These are phyloP conservation scores for Pinguiococcus pyrenoidosus DNA, from an alignment of 108 stramenopile species.

Conservation along the genomic window DNA sequence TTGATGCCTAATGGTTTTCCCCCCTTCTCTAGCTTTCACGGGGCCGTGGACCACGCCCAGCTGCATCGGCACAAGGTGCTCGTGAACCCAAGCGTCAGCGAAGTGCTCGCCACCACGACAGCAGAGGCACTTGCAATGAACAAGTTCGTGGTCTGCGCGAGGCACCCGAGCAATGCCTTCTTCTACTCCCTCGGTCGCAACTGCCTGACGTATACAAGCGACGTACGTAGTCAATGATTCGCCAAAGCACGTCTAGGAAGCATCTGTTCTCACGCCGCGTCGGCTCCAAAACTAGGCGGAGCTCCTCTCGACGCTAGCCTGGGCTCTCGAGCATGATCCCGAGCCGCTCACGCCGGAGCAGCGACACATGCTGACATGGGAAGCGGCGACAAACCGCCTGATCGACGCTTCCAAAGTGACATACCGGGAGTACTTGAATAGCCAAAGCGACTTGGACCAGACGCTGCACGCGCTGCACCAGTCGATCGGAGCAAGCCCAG, in stretches of 20 bases:
- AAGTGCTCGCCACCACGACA: constrained; percentile 72
- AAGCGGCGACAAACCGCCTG: constrained; percentile 64
- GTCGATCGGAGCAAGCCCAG: too few species aligned
- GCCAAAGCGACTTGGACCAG: too few species aligned
- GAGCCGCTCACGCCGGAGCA: constrained; percentile 55
- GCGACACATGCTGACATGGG: constrained; percentile 55
- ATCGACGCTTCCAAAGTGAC: constrained; percentile 48
- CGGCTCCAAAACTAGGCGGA: constrained; percentile 60
- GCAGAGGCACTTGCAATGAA: constrained; percentile 84
- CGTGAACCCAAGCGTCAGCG: constrained; percentile 64
- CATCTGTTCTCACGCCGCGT: too few species aligned
- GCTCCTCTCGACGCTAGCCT: constrained; percentile 48
- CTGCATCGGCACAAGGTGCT: constrained; percentile 42
- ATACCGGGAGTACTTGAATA: too few species aligned
- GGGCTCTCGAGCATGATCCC: constrained; percentile 52
- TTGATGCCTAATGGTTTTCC: neutral
- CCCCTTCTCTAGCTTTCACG: neutral
- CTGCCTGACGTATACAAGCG: constrained; percentile 65
- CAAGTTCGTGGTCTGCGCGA: constrained; percentile 66
- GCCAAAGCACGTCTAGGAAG: too few species aligned
- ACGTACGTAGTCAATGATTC: too few species aligned
- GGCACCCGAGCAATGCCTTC: constrained; percentile 66
- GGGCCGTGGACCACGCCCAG: constrained; percentile 2
- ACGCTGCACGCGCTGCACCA: too few species aligned
- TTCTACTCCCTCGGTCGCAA: constrained; percentile 69